Conservation (phyloP, 169 alveolate genomes). For the Babesia ovata region DNA sequence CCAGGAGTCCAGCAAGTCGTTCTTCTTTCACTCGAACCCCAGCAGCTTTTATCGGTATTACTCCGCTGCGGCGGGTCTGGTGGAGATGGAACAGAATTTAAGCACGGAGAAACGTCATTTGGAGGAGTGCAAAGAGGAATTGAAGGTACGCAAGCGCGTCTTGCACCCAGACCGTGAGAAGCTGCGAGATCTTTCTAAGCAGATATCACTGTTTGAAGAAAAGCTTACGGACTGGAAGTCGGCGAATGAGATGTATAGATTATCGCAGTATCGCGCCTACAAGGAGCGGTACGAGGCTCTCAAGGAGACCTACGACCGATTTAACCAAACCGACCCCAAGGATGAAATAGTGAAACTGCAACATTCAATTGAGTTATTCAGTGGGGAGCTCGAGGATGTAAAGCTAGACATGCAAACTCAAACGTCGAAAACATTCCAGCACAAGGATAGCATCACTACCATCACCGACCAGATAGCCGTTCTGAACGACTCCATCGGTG, state of each 20-base stretch:
- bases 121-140: constrained; percentile 65
- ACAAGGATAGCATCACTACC: constrained; percentile 48
- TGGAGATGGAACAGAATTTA: constrained; percentile 58
- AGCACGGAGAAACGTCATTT: constrained; percentile 62
- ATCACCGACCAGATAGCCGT: constrained; percentile 48
- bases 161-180: constrained; percentile 71
- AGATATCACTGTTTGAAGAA: constrained; percentile 58
- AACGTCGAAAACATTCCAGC: constrained; percentile 32
- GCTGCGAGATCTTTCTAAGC: constrained; percentile 52
- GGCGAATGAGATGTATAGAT: constrained; percentile 68
- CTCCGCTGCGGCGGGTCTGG: constrained; percentile 76
- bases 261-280: constrained; percentile 58
- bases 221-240: constrained; percentile 67
- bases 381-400: constrained; percentile 24
- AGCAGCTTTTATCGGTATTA: constrained; percentile 71
- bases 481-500: constrained; percentile 56
- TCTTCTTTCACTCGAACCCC: constrained; percentile 70
- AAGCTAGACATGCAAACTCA: constrained; percentile 45
- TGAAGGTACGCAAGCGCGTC: constrained; percentile 68
- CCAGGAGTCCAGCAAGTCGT: constrained; percentile 78
- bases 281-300: constrained; percentile 58
- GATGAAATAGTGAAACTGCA: constrained; percentile 58
- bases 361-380: constrained; percentile 32
- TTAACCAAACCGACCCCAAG: constrained; percentile 58
- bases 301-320: constrained; percentile 65